Conservation (phyloP, 208 protist species). For the Porcisia hertigi region DNA sequence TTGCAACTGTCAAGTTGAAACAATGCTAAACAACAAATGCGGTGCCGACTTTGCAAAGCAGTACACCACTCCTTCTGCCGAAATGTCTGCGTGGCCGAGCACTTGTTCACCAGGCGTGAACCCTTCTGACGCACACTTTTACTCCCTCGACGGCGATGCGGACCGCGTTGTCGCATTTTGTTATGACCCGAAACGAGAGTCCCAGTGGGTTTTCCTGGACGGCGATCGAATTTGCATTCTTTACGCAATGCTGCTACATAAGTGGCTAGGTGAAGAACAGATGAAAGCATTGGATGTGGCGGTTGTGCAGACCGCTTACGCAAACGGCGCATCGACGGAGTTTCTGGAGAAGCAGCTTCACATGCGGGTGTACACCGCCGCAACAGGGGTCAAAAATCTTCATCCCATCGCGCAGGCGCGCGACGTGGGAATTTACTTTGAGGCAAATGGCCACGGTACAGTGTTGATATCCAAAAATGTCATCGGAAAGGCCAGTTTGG, state of each 20-base stretch:
- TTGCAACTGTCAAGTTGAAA: constrained; percentile 26
- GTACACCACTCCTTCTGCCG: constrained; percentile 37
- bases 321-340: constrained; percentile 92
- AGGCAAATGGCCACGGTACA: constrained; percentile 96
- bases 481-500: neutral
- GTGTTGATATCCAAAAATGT: constrained; percentile 70
- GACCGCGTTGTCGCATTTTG: constrained; percentile 91
- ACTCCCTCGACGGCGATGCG: constrained; percentile 94
- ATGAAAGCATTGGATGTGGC: constrained; percentile 54
- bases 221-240: constrained; percentile 83
- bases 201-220: constrained; percentile 62
- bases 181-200: constrained; percentile 3
- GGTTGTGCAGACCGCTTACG: constrained; percentile 96
- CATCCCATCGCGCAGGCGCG: constrained; percentile 87
- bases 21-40: constrained; percentile 76
- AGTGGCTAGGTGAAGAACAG: constrained; percentile 45
- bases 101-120: neutral
- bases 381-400: constrained; percentile 95
- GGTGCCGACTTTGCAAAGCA: constrained; percentile 92
- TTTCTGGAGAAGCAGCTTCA: constrained; percentile 69
- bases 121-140: constrained; percentile 52
- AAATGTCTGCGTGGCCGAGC: constrained; percentile 36
- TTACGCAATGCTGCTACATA: constrained; percentile 58
- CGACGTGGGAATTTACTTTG: constrained; percentile 96
- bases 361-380: constrained; percentile 52